These are phyloP conservation scores for Crithidia acanthocephali DNA, from an alignment of 208 protist genomes.

Conservation along the genomic window DNA sequence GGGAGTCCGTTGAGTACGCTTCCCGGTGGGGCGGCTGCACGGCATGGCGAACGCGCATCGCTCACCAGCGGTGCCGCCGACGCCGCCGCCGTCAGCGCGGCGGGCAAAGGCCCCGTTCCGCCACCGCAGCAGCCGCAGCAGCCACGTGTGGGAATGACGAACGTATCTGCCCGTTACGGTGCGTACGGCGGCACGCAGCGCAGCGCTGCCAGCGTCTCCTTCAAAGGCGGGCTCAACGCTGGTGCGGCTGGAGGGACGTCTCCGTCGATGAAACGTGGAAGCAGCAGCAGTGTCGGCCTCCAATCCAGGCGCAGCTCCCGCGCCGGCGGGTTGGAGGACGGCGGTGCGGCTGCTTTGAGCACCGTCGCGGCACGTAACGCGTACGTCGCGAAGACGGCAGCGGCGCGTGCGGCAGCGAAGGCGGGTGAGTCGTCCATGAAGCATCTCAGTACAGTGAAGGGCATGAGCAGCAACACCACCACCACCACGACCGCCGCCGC, in stretches of 20 bases:
- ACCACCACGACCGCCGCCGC: background rate
- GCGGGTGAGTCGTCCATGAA: background rate
- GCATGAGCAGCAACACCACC: background rate
- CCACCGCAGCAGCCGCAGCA: background rate
- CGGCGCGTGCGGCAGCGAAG: background rate
- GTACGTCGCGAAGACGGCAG: background rate
- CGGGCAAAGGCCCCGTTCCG: background rate
- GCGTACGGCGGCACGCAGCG: slow-evolving; percentile 1
- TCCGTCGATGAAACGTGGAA: too few relatives aligned
- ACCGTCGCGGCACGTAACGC: slow-evolving; percentile 11
- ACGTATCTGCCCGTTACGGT: slow-evolving; percentile 8
- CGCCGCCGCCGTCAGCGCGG: background rate
- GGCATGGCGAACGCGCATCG: too few relatives aligned
- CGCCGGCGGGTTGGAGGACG: background rate
- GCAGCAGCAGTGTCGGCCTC: background rate
- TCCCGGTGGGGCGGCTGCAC: too few relatives aligned
- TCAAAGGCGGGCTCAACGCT: background rate
- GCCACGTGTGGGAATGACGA: background rate
- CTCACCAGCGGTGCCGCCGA: background rate
- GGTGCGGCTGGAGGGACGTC: too few relatives aligned
- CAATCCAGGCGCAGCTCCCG: background rate
- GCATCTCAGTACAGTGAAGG: background rate
- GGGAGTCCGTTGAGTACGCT: too few relatives aligned
- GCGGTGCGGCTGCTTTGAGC: background rate
- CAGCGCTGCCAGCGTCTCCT: background rate